Conservation (phyloP, 805 yeast species). For the Cyberlindnera samutprakarnensis region DNA sequence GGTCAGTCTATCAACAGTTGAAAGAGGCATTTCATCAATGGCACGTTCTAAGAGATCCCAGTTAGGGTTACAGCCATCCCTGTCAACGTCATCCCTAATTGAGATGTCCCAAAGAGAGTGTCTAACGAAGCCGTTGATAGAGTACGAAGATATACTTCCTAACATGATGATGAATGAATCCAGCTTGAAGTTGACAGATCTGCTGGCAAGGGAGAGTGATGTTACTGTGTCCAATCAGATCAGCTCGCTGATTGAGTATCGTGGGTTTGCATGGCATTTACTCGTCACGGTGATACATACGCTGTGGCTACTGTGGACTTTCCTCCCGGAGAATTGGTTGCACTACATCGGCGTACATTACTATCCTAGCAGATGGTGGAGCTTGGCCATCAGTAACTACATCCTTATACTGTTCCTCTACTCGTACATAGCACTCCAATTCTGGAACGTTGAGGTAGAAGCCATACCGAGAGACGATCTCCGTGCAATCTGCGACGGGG, state of each 20-base stretch:
- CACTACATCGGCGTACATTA: conserved; percentile 50
- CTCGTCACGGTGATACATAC: conserved; percentile 49
- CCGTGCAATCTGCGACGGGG: conserved; percentile 64
- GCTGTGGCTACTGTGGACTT: conserved; percentile 66
- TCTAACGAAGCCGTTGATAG: no score
- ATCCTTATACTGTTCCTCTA: conserved; percentile 66
- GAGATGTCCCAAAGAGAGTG: no score
- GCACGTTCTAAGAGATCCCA: no score
- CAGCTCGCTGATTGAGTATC: conserved; percentile 67
- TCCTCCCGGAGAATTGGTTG: conserved; percentile 54
- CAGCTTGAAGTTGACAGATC: conserved; percentile 32
- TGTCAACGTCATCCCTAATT: conserved; percentile 3
- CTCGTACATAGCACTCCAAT: conserved; percentile 59
- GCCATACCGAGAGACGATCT: conserved; percentile 53
- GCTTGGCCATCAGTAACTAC: conserved; percentile 67
- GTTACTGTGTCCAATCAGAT: conserved; percentile 51
- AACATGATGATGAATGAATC: no score
- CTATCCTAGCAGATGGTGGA: conserved; percentile 92
- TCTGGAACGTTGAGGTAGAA: conserved; percentile 70
- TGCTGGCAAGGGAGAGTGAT: conserved; percentile 57
- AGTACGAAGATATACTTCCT: no score
- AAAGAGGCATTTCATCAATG: no score
- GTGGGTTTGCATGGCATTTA: conserved; percentile 79
- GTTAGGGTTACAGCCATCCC: conserved; percentile 2
- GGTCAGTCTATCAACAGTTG: no score